phyloP scores from a whole-genome alignment of 2,329 filamentous ascomycete species.

The Cladobotryum mycophilum region DNA sequence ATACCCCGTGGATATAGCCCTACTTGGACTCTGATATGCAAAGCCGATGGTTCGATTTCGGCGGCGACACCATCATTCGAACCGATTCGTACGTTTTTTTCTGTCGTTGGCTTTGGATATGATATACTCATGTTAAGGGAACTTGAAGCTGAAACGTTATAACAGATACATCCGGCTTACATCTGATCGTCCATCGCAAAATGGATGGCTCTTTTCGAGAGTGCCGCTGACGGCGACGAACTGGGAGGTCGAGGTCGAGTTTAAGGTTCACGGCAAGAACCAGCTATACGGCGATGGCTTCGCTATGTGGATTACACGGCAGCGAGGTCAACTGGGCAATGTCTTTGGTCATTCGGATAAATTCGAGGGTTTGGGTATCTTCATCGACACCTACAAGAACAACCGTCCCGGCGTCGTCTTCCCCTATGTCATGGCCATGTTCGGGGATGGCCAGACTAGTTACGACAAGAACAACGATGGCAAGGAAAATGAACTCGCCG shows the following conservation, averaged over 20 bases:
- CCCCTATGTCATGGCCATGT: constrained; percentile 98
- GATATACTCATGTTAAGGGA: too few relatives aligned
- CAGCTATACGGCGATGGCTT: constrained; percentile 94
- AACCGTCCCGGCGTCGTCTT: constrained; percentile 93
- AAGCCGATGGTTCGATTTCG: constrained; percentile 98
- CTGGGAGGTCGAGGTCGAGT: constrained; percentile 97
- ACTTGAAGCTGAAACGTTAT: too few relatives aligned
- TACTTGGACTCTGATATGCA: constrained; percentile 98
- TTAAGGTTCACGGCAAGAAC: constrained; percentile 84
- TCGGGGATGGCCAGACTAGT: constrained; percentile 78
- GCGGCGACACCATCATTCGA: constrained; percentile 82
- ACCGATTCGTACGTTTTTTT: constrained; percentile 55
- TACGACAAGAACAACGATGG: constrained; percentile 96
- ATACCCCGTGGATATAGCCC: constrained; percentile 49
- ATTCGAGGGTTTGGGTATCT: constrained; percentile 91
- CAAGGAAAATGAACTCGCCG: constrained; percentile 85
- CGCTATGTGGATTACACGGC: constrained; percentile 96
- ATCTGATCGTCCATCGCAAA: constrained; percentile 82
- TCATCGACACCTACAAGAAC: constrained; percentile 99
- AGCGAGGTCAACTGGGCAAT: constrained; percentile 70
- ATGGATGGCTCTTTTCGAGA: constrained; percentile 88
- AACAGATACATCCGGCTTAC: constrained; percentile 84
- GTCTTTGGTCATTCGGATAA: constrained; percentile 85
- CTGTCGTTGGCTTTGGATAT: too few relatives aligned
- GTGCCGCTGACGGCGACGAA: constrained; percentile 95